These are phyloP conservation scores for Boletus rubescentipes DNA, from an alignment of 768 basidiomycete genomes.

Conservation along the genomic window DNA sequence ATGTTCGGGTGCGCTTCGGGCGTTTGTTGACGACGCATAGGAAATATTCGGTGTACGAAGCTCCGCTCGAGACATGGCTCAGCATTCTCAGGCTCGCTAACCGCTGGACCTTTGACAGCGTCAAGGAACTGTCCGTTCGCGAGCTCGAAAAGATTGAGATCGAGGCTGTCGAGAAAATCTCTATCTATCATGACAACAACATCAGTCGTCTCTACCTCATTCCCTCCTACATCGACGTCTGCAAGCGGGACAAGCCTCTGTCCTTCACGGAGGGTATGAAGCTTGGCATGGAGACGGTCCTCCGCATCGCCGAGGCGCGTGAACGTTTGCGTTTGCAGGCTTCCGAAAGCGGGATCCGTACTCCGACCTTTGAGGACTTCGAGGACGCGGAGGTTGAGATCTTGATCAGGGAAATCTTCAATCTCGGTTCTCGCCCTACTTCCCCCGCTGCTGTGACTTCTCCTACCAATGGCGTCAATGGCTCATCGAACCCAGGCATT, in stretches of 20 bases:
- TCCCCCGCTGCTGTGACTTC: slow-evolving; percentile 19
- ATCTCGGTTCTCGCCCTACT: slow-evolving; percentile 26
- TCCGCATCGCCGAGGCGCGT: slow-evolving; percentile 39
- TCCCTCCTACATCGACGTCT: slow-evolving; percentile 35
- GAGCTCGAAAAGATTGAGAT: slow-evolving; percentile 40
- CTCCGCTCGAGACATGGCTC: slow-evolving; percentile 41
- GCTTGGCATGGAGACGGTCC: slow-evolving; percentile 40
- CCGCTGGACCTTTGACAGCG: slow-evolving; percentile 40
- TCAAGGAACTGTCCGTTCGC: slow-evolving; percentile 39
- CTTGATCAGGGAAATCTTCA: slow-evolving; percentile 30
- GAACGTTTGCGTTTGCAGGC: slow-evolving; percentile 38
- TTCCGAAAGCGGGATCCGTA: slow-evolving; percentile 32
- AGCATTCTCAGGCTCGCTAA: slow-evolving; percentile 40
- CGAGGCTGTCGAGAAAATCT: slow-evolving; percentile 37
- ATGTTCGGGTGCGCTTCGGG: not conserved
- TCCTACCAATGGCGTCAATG: slow-evolving; percentile 10
- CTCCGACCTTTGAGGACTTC: slow-evolving; percentile 33
- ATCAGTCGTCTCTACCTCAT: slow-evolving; percentile 37
- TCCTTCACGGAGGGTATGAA: slow-evolving; percentile 39
- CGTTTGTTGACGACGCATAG: slow-evolving; percentile 16
- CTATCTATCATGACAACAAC: slow-evolving; percentile 37
- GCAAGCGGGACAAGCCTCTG: slow-evolving; percentile 37
- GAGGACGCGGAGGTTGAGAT: slow-evolving; percentile 28
- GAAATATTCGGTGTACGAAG: slow-evolving; percentile 40
- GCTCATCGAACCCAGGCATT: slow-evolving; percentile 6